These are phyloP conservation scores for Protomyces inundatus DNA, from an alignment of 1,139 yeast species.

Conservation along the genomic window DNA sequence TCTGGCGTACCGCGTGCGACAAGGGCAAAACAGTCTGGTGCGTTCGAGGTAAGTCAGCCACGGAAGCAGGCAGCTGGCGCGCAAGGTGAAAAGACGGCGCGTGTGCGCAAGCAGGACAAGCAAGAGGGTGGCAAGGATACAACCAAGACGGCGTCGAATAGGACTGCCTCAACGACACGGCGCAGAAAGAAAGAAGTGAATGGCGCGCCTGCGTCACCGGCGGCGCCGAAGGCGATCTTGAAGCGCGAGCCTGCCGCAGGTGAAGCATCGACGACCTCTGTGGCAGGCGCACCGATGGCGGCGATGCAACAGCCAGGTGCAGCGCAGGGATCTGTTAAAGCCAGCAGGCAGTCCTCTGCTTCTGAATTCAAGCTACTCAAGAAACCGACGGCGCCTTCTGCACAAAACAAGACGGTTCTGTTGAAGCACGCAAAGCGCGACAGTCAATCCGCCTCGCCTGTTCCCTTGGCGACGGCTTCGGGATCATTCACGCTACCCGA, in stretches of 20 bases:
- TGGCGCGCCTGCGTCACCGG: background rate
- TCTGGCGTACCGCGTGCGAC: background rate
- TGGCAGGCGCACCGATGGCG: background rate
- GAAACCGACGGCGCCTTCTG: background rate
- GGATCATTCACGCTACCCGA: background rate
- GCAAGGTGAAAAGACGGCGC: background rate
- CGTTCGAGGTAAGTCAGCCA: background rate
- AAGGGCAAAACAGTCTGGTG: background rate
- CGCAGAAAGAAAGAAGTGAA: background rate
- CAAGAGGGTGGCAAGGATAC: background rate
- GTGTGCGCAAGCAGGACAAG: background rate
- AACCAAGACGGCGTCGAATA: background rate
- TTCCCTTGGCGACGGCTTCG: background rate
- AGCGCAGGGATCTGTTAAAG: background rate
- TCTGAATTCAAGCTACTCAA: background rate
- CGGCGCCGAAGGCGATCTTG: conserved; percentile 14
- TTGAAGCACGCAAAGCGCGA: background rate
- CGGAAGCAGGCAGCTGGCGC: background rate
- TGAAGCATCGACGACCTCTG: background rate
- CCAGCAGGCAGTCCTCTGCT: background rate
- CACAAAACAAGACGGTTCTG: background rate
- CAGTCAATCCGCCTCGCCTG: background rate
- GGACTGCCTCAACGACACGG: background rate
- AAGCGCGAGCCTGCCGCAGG: conserved; percentile 7
- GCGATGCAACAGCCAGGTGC: too few relatives aligned